Conservation (phyloP, 306 rosid species). For the Citrullus amarus region DNA sequence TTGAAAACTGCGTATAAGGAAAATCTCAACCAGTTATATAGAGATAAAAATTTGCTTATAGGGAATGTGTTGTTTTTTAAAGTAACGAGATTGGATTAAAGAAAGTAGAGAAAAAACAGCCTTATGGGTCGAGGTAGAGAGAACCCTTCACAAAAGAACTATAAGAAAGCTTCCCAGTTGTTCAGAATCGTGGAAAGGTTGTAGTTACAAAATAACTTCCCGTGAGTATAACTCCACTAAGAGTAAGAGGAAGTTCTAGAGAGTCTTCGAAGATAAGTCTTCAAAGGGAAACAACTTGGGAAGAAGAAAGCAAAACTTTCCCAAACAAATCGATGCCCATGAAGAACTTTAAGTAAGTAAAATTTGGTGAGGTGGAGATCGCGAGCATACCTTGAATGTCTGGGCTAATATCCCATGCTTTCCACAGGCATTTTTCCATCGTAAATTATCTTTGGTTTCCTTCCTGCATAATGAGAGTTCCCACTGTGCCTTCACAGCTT, state of each 20-base stretch:
- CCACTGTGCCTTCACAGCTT: constrained; percentile 75
- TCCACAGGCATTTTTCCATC: constrained; percentile 35
- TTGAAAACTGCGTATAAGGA: not conserved
- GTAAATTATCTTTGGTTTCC: constrained; percentile 25
- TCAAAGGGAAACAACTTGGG: not conserved
- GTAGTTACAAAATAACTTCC: too few relatives aligned
- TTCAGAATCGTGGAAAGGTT: too few relatives aligned
- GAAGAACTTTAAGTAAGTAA: not conserved
- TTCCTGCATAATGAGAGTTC: constrained; percentile 31
- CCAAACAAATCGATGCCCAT: not conserved
- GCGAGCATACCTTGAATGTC: constrained; percentile 37
- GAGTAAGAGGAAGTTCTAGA: too few relatives aligned
- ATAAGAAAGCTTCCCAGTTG: too few relatives aligned
- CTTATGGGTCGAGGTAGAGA: too few relatives aligned
- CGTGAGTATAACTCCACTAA: too few relatives aligned
- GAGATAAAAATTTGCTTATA: too few relatives aligned
- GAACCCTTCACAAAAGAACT: too few relatives aligned
- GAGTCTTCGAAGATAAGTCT: too few relatives aligned
- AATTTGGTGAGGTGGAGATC: not conserved
- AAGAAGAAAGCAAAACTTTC: not conserved
- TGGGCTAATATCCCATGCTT: constrained; percentile 41
- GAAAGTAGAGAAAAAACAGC: too few relatives aligned
- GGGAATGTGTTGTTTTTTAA: too few relatives aligned
- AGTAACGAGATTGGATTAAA: too few relatives aligned
- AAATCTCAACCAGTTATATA: not conserved